These are phyloP conservation scores for Ambrosiella cleistominuta DNA, from an alignment of 2,329 filamentous ascomycete species.

Conservation along the genomic window DNA sequence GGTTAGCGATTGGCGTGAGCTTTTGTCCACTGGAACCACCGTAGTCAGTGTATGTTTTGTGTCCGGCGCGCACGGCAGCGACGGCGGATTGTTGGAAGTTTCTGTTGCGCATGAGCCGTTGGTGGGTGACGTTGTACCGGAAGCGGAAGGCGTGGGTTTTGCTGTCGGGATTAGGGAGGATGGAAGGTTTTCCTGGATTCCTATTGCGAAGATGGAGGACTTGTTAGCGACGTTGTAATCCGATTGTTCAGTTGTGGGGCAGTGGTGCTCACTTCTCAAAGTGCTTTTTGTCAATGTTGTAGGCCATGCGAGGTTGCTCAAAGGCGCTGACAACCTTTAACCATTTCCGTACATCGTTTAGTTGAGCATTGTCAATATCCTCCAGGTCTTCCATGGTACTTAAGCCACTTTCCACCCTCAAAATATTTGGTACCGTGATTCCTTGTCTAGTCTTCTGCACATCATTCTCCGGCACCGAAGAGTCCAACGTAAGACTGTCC, in stretches of 20 bases:
- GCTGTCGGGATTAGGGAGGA: slow-evolving; percentile 60
- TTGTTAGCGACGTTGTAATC: neutral
- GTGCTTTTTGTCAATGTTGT: slow-evolving; percentile 70
- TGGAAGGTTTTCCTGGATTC: slow-evolving; percentile 44
- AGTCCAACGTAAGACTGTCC: slow-evolving; percentile 45
- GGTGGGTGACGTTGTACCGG: slow-evolving; percentile 80
- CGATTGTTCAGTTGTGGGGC: neutral
- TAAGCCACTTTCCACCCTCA: slow-evolving; percentile 41
- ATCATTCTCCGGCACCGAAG: slow-evolving; percentile 29
- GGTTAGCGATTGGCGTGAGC: slow-evolving; percentile 66
- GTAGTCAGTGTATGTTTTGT: slow-evolving; percentile 44
- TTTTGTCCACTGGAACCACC: slow-evolving; percentile 57
- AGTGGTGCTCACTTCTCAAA: slow-evolving; percentile 50
- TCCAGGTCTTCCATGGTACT: slow-evolving; percentile 39
- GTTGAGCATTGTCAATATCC: slow-evolving; percentile 37
- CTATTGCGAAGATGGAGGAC: slow-evolving; percentile 21
- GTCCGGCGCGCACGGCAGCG: slow-evolving; percentile 33
- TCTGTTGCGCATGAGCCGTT: slow-evolving; percentile 81
- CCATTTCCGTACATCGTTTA: slow-evolving; percentile 61
- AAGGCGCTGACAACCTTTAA: slow-evolving; percentile 69
- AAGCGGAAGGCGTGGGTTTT: slow-evolving; percentile 80
- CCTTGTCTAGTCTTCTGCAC: slow-evolving; percentile 38
- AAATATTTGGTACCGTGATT: slow-evolving; percentile 9
- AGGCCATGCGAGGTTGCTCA: slow-evolving; percentile 63
- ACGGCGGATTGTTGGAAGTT: slow-evolving; percentile 75